A percentile compares a stretch with the other conserved stretches of the same genome.
Evolutionary conservation across 371 early-diverging fungal genomes (phyloP).

Genomic region (Polyrhizophydium stewartii): DNA sequence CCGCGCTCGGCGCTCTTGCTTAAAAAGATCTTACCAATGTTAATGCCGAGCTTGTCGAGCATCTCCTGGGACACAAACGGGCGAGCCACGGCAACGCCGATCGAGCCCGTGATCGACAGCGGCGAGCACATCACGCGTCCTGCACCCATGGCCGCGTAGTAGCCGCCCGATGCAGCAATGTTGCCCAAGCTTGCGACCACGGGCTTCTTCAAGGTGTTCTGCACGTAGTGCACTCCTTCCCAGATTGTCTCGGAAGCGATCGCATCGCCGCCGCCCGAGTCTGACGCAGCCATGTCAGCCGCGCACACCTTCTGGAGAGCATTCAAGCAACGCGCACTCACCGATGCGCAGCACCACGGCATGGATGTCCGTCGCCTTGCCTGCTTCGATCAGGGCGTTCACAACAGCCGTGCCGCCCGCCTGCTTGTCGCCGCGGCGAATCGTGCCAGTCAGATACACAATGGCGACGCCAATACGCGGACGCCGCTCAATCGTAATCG

Average conservation of each 20-base stretch:
- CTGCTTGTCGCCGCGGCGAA: conserved; percentile 42
- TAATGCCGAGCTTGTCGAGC: conserved; percentile 47
- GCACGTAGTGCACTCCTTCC: conserved; percentile 44
- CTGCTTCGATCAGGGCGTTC: conserved; percentile 47
- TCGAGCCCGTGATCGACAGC: conserved; percentile 60
- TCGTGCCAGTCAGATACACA: conserved; percentile 50
- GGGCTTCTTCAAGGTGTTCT: conserved; percentile 45
- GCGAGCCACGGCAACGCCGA: conserved; percentile 53
- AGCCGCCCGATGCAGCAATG: conserved; percentile 52
- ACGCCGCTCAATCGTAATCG: not conserved
- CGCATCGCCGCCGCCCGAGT: conserved; percentile 58
- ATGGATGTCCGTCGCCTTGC: conserved; percentile 39
- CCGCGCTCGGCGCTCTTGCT: conserved; percentile 37
- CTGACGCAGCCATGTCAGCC: too few relatives aligned
- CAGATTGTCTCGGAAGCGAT: conserved; percentile 55
- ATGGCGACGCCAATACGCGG: conserved; percentile 42
- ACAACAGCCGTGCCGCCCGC: conserved; percentile 41
- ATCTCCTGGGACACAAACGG: conserved; percentile 46
- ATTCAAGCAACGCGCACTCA: not conserved
- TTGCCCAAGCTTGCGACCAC: conserved; percentile 58
- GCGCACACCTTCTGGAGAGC: too few relatives aligned
- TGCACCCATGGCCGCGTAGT: conserved; percentile 47
- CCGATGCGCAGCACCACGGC: conserved; percentile 53
- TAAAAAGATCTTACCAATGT: conserved; percentile 42
- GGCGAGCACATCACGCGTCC: conserved; percentile 51